Evolutionary conservation across 1,284 basidiomycete species (phyloP).

Genomic region (Ceratobasidium sp.): DNA sequence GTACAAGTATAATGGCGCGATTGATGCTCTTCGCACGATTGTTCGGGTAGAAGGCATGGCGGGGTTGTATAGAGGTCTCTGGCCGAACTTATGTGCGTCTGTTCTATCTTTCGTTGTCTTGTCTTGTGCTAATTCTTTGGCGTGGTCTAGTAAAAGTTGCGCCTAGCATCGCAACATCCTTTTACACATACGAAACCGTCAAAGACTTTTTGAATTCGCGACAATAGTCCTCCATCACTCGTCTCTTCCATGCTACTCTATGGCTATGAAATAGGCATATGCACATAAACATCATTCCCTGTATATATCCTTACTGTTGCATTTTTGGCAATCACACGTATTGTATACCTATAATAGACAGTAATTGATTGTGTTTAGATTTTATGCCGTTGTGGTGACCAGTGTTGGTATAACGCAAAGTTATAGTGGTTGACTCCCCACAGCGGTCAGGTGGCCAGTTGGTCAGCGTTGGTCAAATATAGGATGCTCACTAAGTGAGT

Average conservation of each 20-base stretch:
- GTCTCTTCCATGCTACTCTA: not conserved
- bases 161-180: conserved; percentile 87
- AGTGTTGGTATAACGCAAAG: too few species aligned
- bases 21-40: conserved; percentile 77
- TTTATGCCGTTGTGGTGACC: too few species aligned
- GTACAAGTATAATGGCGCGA: conserved; percentile 76
- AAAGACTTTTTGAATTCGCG: conserved; percentile 46
- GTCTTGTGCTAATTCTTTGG: conserved; percentile 42
- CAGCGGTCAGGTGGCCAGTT: too few species aligned
- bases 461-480: too few species aligned
- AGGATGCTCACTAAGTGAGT: too few species aligned
- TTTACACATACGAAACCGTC: conserved; percentile 54
- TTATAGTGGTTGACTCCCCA: too few species aligned
- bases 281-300: too few species aligned
- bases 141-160: conserved; percentile 76
- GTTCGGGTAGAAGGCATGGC: conserved; percentile 74
- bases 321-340: too few species aligned
- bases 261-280: not conserved
- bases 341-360: too few species aligned
- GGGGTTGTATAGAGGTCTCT: conserved; percentile 86
- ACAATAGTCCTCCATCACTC: not conserved
- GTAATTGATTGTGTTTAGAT: too few species aligned
- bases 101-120: conserved; percentile 28
- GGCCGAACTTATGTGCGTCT: conserved; percentile 88
- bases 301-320: too few species aligned